These are phyloP conservation scores for Leonotis leonurus DNA, from an alignment of 257 asterid species.

Conservation along the genomic window DNA sequence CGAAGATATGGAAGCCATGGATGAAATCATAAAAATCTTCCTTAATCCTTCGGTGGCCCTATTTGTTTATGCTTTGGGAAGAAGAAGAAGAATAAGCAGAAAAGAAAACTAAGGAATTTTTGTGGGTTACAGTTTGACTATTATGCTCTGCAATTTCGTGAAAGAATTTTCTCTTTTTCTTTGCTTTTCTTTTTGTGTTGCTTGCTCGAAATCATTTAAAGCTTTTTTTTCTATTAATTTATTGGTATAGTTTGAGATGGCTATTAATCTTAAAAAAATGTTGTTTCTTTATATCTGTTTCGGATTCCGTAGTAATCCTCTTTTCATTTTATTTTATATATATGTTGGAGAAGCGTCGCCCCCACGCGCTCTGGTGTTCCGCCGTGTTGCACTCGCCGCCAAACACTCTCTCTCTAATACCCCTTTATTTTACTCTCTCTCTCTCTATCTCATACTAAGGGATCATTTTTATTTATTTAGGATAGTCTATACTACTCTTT, in stretches of 20 bases:
- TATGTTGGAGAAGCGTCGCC: conserved; percentile 17
- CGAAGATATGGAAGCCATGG: conserved; percentile 35
- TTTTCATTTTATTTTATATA: too few relatives aligned
- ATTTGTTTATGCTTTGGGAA: too few relatives aligned
- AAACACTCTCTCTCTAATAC: conserved; percentile 14
- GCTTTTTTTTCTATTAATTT: neutral
- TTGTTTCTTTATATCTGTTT: too few relatives aligned
- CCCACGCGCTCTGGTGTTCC: conserved; percentile 28
- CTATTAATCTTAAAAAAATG: conserved; percentile 9
- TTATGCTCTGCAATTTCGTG: conserved; percentile 16
- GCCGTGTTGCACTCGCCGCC: conserved; percentile 44
- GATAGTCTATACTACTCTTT: too few relatives aligned
- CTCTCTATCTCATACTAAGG: neutral
- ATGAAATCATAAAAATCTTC: conserved; percentile 27
- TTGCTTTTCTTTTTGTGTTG: neutral
- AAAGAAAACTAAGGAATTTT: too few relatives aligned
- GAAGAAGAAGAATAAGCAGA: too few relatives aligned
- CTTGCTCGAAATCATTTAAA: too few relatives aligned
- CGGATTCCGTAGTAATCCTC: neutral
- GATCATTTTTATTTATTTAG: too few relatives aligned
- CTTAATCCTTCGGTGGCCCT: too few relatives aligned
- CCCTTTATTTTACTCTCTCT: neutral
- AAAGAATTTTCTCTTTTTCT: conserved; percentile 8
- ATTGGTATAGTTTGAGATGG: conserved; percentile 17
- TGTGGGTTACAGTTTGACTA: too few relatives aligned